These are phyloP conservation scores for Coniochaeta sp. DNA, from an alignment of 2,329 filamentous ascomycete species.

Conservation along the genomic window DNA sequence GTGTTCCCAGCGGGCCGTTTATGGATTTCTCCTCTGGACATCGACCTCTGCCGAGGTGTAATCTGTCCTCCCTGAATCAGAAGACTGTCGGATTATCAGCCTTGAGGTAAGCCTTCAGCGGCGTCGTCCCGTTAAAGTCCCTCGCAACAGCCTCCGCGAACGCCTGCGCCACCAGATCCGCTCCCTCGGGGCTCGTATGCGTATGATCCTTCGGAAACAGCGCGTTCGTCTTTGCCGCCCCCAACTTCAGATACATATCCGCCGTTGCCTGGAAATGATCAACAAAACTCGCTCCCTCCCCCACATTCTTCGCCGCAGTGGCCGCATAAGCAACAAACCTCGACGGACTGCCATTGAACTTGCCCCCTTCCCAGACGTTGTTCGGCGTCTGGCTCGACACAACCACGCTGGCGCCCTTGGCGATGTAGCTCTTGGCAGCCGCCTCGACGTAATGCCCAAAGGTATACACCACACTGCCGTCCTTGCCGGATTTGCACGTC, in stretches of 20 bases:
- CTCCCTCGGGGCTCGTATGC: slow-evolving; percentile 49
- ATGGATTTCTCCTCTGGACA: no score
- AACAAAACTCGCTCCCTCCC: slow-evolving; percentile 38
- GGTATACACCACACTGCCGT: slow-evolving; percentile 12
- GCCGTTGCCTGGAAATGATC: slow-evolving; percentile 51
- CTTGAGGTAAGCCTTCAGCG: slow-evolving; percentile 14
- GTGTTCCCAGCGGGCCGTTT: no score
- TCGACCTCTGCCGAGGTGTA: no score
- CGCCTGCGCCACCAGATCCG: slow-evolving; percentile 43
- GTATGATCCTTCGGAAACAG: slow-evolving; percentile 52
- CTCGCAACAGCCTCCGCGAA: slow-evolving; percentile 43
- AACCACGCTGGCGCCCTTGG: slow-evolving; percentile 54
- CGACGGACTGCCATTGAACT: slow-evolving; percentile 33
- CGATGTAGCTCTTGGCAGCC: slow-evolving; percentile 18
- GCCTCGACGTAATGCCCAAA: slow-evolving; percentile 25
- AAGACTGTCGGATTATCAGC: slow-evolving; percentile 9
- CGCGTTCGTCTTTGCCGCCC: slow-evolving; percentile 35
- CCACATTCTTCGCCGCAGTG: slow-evolving; percentile 32
- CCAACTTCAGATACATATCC: slow-evolving; percentile 38
- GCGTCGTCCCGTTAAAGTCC: slow-evolving; percentile 18
- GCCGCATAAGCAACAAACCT: slow-evolving; percentile 48
- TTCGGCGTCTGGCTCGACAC: slow-evolving; percentile 52
- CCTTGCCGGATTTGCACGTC: slow-evolving; percentile 29
- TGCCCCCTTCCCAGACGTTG: slow-evolving; percentile 52
- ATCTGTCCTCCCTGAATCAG: no score